These are phyloP conservation scores for Thelephora terrestris DNA, from an alignment of 1,284 basidiomycete genomes.

Conservation along the genomic window DNA sequence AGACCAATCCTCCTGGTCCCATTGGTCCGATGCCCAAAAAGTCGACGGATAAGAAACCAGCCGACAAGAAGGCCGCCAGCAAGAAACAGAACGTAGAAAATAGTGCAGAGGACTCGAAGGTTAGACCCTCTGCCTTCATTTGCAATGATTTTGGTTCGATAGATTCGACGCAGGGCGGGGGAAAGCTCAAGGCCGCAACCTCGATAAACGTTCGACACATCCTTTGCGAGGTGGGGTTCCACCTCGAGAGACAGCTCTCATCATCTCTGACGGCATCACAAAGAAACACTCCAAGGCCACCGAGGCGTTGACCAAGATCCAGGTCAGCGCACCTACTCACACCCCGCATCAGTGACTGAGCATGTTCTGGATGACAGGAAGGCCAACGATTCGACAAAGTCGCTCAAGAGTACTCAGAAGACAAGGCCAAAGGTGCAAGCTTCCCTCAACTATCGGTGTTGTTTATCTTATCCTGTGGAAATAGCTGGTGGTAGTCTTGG, in stretches of 20 bases:
- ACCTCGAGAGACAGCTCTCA: no score
- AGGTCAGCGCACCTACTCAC: conserved; percentile 32
- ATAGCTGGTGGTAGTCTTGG: conserved; percentile 74
- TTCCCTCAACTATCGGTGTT: not conserved
- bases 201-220: conserved; percentile 80
- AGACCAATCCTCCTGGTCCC: not conserved
- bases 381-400: conserved; percentile 77
- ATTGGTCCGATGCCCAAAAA: conserved; percentile 42
- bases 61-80: conserved; percentile 27
- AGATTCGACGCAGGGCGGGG: conserved; percentile 33
- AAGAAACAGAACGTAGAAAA: conserved; percentile 3
- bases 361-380: conserved; percentile 31
- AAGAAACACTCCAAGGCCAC: conserved; percentile 63
- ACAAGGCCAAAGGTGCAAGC: conserved; percentile 70
- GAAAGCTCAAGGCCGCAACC: conserved; percentile 59
- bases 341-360: not conserved
- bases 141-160: not conserved
- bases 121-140: not conserved
- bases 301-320: conserved; percentile 69
- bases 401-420: conserved; percentile 78
- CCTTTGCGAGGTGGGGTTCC: conserved; percentile 45
- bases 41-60: conserved; percentile 24
- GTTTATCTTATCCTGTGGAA: conserved; percentile 1
- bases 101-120: conserved; percentile 11
- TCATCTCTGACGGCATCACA: no score